A percentile compares a stretch with the other conserved stretches of the same genome.
These are phyloP conservation scores for Neodidymelliopsis sp. DNA, from an alignment of 2,329 filamentous ascomycete species.

Conservation along the genomic window DNA sequence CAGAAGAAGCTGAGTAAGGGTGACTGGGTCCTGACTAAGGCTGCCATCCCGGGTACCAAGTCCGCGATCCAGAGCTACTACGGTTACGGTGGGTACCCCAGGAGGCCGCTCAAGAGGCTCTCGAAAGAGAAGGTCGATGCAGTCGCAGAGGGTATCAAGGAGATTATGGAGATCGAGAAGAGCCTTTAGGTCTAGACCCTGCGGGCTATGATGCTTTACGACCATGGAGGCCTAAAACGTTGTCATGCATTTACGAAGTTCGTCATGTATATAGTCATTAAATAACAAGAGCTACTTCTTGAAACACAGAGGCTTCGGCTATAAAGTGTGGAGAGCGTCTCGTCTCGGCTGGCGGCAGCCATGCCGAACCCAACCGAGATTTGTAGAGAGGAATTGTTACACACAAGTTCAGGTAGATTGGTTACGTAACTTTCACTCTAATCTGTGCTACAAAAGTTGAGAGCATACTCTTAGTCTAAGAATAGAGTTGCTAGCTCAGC, in stretches of 20 bases:
- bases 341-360: background rate
- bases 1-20: slow-evolving; percentile 80
- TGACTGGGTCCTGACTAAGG: slow-evolving; percentile 84
- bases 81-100: slow-evolving; percentile 80
- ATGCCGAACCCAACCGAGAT: background rate
- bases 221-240: slow-evolving; percentile 1
- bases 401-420: too few relatives aligned
- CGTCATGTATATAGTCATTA: slow-evolving; percentile 28
- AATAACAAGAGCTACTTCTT: slow-evolving; percentile 15
- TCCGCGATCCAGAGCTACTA: slow-evolving; percentile 80
- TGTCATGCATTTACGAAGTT: slow-evolving; percentile 24
- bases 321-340: background rate
- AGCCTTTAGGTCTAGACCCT: slow-evolving; percentile 42
- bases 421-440: too few relatives aligned
- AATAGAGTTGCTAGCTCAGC: too few relatives aligned
- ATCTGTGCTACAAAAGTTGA: too few relatives aligned
- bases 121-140: slow-evolving; percentile 61
- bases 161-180: slow-evolving; percentile 71
- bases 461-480: too few relatives aligned
- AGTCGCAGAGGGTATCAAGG: slow-evolving; percentile 54
- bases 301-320: background rate
- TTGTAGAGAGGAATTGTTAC: background rate
- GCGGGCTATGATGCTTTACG: slow-evolving; percentile 1
- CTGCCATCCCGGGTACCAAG: slow-evolving; percentile 87
- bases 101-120: slow-evolving; percentile 74